These are phyloP conservation scores for Xylaria sp. DNA, from an alignment of 2,329 filamentous ascomycete genomes.

Conservation along the genomic window DNA sequence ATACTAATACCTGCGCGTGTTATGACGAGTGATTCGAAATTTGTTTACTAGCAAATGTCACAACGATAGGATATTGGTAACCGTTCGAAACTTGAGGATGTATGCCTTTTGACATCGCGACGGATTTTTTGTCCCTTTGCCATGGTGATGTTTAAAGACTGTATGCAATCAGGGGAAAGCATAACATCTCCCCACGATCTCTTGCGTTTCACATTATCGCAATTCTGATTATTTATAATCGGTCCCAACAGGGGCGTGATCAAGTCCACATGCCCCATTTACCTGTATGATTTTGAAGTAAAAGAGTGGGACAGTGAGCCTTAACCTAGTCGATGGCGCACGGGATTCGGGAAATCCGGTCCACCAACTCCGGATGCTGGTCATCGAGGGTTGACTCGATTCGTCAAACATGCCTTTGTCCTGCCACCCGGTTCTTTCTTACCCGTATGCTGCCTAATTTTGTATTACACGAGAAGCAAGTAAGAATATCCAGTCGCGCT, in stretches of 20 bases:
- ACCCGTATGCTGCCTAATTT: not conserved
- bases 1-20: not conserved
- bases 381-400: not conserved
- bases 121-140: not conserved
- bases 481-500: not conserved
- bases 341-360: slow-evolving; percentile 29
- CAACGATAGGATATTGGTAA: not conserved
- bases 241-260: too few species aligned
- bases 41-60: not conserved
- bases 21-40: not conserved
- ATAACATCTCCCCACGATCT: not conserved
- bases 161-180: not conserved
- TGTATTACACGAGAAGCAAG: not conserved
- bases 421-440: not conserved
- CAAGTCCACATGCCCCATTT: too few species aligned
- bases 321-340: too few species aligned
- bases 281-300: too few species aligned
- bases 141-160: not conserved
- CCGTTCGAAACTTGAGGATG: not conserved
- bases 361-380: slow-evolving; percentile 15
- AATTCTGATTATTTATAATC: too few species aligned
- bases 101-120: not conserved
- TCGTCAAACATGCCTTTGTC: slow-evolving; percentile 11
- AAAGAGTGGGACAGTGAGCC: too few species aligned
- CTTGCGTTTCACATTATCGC: not conserved